These are phyloP conservation scores for Agroathelia rolfsii DNA, from an alignment of 1,284 basidiomycete genomes.

Conservation along the genomic window DNA sequence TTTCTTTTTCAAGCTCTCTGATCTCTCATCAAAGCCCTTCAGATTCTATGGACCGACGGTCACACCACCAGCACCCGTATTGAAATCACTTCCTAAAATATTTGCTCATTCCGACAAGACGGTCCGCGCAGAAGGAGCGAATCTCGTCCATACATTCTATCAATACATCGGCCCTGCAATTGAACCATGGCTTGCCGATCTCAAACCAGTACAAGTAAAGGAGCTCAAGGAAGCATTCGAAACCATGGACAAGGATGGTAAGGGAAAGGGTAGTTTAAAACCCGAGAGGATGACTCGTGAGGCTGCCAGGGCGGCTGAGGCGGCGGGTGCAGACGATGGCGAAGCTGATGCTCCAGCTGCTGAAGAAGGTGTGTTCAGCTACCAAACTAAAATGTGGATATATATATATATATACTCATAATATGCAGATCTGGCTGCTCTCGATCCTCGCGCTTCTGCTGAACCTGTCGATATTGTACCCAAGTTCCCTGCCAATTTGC, in stretches of 20 bases:
- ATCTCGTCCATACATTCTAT: constrained; percentile 74
- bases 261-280: constrained; percentile 73
- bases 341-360: constrained; percentile 27
- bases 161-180: constrained; percentile 85
- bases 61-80: constrained; percentile 67
- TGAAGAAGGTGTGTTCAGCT: constrained; percentile 23
- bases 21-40: constrained; percentile 8
- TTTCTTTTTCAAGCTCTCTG: constrained; percentile 5
- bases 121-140: constrained; percentile 86
- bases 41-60: constrained; percentile 80
- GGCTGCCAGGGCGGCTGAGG: constrained; percentile 67
- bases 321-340: constrained; percentile 33
- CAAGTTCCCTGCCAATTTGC: constrained; percentile 69
- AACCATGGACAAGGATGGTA: constrained; percentile 71
- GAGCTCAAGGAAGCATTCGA: constrained; percentile 92
- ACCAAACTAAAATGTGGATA: constrained; percentile 1
- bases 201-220: constrained; percentile 98
- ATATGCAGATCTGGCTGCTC: constrained; percentile 32
- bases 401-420: neutral
- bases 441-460: constrained; percentile 78
- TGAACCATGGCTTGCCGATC: constrained; percentile 78
- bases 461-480: constrained; percentile 77
- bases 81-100: constrained; percentile 87
- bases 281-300: constrained; percentile 75
- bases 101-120: constrained; percentile 95